Evolutionary conservation across 1,284 basidiomycete species (phyloP).

Genomic region (Puccinia brachypodii): DNA sequence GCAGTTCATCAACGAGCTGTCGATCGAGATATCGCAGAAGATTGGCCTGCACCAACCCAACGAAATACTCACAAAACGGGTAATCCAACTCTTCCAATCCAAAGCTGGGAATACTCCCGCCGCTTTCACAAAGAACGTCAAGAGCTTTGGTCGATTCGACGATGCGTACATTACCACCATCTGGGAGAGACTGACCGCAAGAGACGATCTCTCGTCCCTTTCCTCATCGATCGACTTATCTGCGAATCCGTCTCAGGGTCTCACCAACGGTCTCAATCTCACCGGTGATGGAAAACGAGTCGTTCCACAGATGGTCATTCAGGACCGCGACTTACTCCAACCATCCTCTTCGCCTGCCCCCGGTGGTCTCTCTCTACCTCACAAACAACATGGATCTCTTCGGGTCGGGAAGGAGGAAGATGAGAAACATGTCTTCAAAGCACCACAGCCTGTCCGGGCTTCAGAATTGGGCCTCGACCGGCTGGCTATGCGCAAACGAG

Average conservation of each 20-base stretch:
- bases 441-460: conserved; percentile 66
- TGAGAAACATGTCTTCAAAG: conserved; percentile 52
- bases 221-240: conserved; percentile 26
- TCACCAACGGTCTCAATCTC: conserved; percentile 31
- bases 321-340: conserved; percentile 33
- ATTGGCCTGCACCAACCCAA: conserved; percentile 50
- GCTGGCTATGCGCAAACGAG: conserved; percentile 80
- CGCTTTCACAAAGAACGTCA: conserved; percentile 53
- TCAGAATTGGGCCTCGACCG: conserved; percentile 82
- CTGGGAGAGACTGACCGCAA: conserved; percentile 41
- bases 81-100: conserved; percentile 53
- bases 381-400: conserved; percentile 36
- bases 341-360: conserved; percentile 45
- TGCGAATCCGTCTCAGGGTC: conserved; percentile 33
- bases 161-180: conserved; percentile 52
- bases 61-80: conserved; percentile 52
- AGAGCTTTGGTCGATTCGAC: conserved; percentile 54
- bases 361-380: conserved; percentile 33
- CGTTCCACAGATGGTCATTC: conserved; percentile 33
- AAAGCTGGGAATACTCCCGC: conserved; percentile 51
- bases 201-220: conserved; percentile 9
- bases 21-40: conserved; percentile 32
- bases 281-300: conserved; percentile 5
- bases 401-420: conserved; percentile 41
- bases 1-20: conserved; percentile 29